Conservation (phyloP, 2,329 filamentous ascomycete genomes). For the Venturia effusa region DNA sequence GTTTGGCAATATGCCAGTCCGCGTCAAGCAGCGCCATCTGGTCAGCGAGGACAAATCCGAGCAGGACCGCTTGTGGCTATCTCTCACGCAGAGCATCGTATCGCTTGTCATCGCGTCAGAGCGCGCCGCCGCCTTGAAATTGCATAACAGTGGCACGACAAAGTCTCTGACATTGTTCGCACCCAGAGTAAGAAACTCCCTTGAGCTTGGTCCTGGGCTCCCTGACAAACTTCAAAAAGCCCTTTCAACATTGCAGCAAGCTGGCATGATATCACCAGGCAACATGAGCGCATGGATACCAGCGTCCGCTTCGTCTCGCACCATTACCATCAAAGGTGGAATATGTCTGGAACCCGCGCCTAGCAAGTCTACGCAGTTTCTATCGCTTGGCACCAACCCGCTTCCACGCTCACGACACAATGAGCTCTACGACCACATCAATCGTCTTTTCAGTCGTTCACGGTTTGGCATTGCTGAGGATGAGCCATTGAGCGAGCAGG, state of each 20-base stretch:
- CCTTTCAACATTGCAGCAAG: slow-evolving; percentile 50
- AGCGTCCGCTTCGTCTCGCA: slow-evolving; percentile 53
- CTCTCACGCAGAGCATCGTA: slow-evolving; percentile 47
- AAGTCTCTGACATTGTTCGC: slow-evolving; percentile 23
- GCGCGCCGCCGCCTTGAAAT: slow-evolving; percentile 41
- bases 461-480: slow-evolving; percentile 58
- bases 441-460: slow-evolving; percentile 64
- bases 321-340: slow-evolving; percentile 54
- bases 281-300: slow-evolving; percentile 55
- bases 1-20: slow-evolving; percentile 84
- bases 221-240: background rate
- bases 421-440: slow-evolving; percentile 66
- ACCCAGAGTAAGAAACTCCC: slow-evolving; percentile 7
- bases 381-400: slow-evolving; percentile 66
- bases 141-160: slow-evolving; percentile 42
- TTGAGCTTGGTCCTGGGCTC: background rate
- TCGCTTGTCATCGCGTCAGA: slow-evolving; percentile 63
- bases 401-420: slow-evolving; percentile 49
- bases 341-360: slow-evolving; percentile 62
- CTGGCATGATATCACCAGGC: slow-evolving; percentile 46
- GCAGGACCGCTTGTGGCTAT: slow-evolving; percentile 54
- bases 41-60: slow-evolving; percentile 39
- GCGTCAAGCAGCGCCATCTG: slow-evolving; percentile 66
- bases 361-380: slow-evolving; percentile 65
- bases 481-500: slow-evolving; percentile 22